Base-by-base conservation (phyloP, 1,139 yeast genomes). In the Yamadazyma epiphylla region DNA sequence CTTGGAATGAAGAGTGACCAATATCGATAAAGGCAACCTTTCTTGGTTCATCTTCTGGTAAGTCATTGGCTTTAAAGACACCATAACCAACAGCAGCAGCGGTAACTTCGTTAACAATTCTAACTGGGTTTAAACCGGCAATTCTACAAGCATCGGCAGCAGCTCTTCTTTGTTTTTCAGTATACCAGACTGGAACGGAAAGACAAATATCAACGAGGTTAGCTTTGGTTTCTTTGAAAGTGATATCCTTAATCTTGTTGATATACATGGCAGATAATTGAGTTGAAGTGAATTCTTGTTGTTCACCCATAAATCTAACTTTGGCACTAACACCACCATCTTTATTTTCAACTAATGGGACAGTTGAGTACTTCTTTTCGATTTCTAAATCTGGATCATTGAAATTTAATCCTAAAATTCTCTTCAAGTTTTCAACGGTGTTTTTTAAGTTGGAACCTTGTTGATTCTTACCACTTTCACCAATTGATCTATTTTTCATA, bases 31-130 rank as follows among this genome's bases (percentile, higher is more conserved):
- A 85, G 25, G 95, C 96, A 48, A 91, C 87, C 55, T 77, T 83
- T 70, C 84, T 81, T 53, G 91, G 83, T 62, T 82, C 84, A 49
- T 84, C 94, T 63, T 87, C 96, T 46, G 85, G 87, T 61, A 95
- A 91, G 49, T 91, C 85, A 54, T 86, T 94, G 36, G 85, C 80
- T 77, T 91, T 89, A 81, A 91, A 91, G 41, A 91, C 96, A 73
- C 98, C 98, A 70, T 91, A 94, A 48, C 96, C 95, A 45, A 94
- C 96, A 48, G 96, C 97, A 38, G 98, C 98, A 40, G 98, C 97
- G 38, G 98, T 89, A 43, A 86, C 80, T 61, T 91, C 98, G 61
- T 91, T 91, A 51, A 91, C 95, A 46, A 91, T 80, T 76, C 98
- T 84, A 40, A 91, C 96, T 39, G 98, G 96, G 79, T 91, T 91